These are phyloP conservation scores for Rhizoclosmatium globosum DNA, from an alignment of 192 early-diverging fungal genomes.

Conservation along the genomic window DNA sequence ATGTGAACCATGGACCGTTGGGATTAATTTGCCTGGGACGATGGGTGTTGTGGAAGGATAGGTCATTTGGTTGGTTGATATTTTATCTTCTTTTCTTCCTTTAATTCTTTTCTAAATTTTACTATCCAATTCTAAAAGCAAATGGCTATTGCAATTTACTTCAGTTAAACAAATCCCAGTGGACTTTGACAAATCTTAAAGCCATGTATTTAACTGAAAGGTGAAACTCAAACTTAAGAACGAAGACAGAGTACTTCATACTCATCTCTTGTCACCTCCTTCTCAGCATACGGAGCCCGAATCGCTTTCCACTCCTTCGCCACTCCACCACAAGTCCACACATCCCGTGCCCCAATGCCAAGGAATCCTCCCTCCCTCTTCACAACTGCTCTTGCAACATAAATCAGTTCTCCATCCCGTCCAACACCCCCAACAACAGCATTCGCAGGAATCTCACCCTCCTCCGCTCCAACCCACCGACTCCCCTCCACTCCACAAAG, in stretches of 20 bases:
- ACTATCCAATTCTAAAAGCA: too few relatives aligned
- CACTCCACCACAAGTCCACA: not conserved
- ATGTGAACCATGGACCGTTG: too few relatives aligned
- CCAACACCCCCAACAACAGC: slow-evolving; percentile 26
- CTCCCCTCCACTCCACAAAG: not conserved
- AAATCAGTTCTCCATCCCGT: slow-evolving; percentile 25
- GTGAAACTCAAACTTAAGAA: too few relatives aligned
- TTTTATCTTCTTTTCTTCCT: too few relatives aligned
- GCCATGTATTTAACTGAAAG: too few relatives aligned
- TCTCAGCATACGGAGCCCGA: not conserved
- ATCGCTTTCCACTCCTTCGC: not conserved
- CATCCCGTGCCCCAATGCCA: slow-evolving; percentile 1
- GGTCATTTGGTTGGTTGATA: too few relatives aligned
- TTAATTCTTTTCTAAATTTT: too few relatives aligned
- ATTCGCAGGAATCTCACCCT: slow-evolving; percentile 8
- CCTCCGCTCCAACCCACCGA: slow-evolving; percentile 2
- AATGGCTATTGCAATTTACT: too few relatives aligned
- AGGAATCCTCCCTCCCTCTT: not conserved
- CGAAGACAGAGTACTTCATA: slow-evolving; percentile 24
- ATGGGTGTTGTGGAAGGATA: too few relatives aligned
- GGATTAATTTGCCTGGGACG: too few relatives aligned
- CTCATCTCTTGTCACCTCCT: slow-evolving; percentile 10
- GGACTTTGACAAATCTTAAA: too few relatives aligned
- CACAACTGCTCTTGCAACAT: slow-evolving; percentile 23
- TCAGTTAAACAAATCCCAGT: too few relatives aligned